phyloP scores from a whole-genome alignment of 1,284 basidiomycete species.

The Pseudozyma sp. region DNA sequence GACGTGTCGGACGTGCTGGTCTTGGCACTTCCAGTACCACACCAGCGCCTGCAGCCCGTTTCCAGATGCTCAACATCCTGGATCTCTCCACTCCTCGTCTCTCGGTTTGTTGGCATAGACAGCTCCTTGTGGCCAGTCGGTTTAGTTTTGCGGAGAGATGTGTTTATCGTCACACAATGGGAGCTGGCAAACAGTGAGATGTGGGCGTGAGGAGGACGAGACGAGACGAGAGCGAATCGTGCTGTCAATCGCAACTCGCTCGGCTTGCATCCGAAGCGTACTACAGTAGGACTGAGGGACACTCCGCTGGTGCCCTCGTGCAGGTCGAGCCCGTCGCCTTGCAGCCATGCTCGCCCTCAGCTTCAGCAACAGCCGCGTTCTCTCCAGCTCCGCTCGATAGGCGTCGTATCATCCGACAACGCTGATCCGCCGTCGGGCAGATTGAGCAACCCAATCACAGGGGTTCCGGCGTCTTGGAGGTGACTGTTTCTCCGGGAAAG shows the following conservation, averaged over 20 bases:
- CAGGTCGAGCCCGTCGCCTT: not conserved
- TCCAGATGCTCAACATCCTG: not conserved
- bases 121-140: not conserved
- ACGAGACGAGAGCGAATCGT: not conserved
- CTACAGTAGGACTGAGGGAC: not conserved
- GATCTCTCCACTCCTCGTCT: no score
- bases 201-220: not conserved
- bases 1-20: constrained; percentile 15
- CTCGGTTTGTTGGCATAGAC: no score
- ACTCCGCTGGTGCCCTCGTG: constrained; percentile 8
- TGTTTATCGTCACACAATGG: no score
- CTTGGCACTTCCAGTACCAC: constrained; percentile 12
- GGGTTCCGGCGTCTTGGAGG: constrained; percentile 32
- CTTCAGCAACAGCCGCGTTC: not conserved
- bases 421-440: not conserved
- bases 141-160: no score
- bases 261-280: constrained; percentile 30
- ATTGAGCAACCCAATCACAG: constrained; percentile 10
- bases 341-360: not conserved
- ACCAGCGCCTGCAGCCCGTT: not conserved
- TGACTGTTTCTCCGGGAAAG: not conserved
- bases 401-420: not conserved
- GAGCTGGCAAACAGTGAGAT: not conserved
- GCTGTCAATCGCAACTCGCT: constrained; percentile 15
- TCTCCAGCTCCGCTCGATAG: not conserved